phyloP scores from a whole-genome alignment of 345 rosid species.

The Microcos paniculata region DNA sequence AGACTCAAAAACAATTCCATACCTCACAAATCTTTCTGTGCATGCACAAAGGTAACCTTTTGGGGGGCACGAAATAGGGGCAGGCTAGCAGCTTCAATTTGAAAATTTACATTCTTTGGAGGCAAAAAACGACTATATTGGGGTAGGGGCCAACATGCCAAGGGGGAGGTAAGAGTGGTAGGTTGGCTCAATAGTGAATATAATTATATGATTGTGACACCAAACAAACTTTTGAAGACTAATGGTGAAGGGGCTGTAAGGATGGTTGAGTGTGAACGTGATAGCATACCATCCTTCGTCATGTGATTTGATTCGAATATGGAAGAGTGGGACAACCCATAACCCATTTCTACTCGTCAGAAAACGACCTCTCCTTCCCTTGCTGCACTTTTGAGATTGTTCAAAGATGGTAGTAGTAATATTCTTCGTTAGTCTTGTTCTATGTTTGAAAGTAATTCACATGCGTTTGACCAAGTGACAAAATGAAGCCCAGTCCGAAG shows the following conservation, averaged over 20 bases:
- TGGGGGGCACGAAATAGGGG: too few relatives aligned
- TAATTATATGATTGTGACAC: slow-evolving; percentile 2
- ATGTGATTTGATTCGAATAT: slow-evolving; percentile 3
- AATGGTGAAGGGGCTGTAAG: not conserved
- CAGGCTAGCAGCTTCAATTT: too few relatives aligned
- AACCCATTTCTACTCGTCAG: not conserved
- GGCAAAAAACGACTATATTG: too few relatives aligned
- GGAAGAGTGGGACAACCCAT: not conserved
- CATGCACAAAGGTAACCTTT: too few relatives aligned
- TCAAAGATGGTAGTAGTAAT: not conserved
- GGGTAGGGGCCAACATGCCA: too few relatives aligned
- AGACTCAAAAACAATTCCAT: too few relatives aligned
- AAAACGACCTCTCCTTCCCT: not conserved
- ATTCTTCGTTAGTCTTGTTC: not conserved
- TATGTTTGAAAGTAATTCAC: not conserved
- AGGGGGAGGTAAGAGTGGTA: too few relatives aligned
- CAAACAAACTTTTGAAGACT: not conserved
- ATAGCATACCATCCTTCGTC: not conserved
- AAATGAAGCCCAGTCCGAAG: too few relatives aligned
- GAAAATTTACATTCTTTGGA: not conserved
- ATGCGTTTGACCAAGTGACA: not conserved
- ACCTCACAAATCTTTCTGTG: too few relatives aligned
- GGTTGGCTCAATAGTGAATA: not conserved
- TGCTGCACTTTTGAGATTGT: too few relatives aligned
- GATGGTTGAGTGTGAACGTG: not conserved